Conservation (phyloP, 305 asterid genomes). For the Solanum hybrid region DNA sequence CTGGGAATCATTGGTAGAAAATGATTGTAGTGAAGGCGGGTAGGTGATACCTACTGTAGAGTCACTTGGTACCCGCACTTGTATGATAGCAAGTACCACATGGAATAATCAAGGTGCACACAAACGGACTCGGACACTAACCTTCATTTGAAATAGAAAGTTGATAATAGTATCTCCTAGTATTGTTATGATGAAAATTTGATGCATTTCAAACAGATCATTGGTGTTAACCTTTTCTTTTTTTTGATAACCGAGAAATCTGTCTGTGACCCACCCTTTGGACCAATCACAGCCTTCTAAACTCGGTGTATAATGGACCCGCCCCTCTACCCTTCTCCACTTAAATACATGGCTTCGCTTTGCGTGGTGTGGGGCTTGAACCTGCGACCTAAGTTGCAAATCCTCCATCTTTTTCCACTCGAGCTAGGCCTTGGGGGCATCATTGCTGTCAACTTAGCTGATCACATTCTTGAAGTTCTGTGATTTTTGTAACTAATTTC, state of each 20-base stretch:
- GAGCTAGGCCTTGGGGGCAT: background rate
- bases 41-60: background rate
- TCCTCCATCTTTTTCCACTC: background rate
- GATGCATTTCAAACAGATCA: background rate
- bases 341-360: fast-evolving
- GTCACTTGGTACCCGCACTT: background rate
- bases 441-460: background rate
- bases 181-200: background rate
- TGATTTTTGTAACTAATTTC: background rate
- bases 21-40: background rate
- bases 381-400: background rate
- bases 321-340: background rate
- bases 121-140: background rate
- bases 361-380: background rate
- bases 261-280: background rate
- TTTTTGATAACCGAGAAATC: too few species aligned
- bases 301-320: background rate
- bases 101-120: background rate
- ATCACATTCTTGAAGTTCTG: background rate
- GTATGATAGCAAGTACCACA: background rate
- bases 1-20: background rate
- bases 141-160: background rate
- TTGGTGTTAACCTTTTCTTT: background rate
- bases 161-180: background rate
- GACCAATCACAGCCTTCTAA: background rate